Percentiles rank a stretch among this genome's conserved stretches.
Conservation (phyloP, 768 basidiomycete genomes). For the Clavaria fumosa region DNA sequence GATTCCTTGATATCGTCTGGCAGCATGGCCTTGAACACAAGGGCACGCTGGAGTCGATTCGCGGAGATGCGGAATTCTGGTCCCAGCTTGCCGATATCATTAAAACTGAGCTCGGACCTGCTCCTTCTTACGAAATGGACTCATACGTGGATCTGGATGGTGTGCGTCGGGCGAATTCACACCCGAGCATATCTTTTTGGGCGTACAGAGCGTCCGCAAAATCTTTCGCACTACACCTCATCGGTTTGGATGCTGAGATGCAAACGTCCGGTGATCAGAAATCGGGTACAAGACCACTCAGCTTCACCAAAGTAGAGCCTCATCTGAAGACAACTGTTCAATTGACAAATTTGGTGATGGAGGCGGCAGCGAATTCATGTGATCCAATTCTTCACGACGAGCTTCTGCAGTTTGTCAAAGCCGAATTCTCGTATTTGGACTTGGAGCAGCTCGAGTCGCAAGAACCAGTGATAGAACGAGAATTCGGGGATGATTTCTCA, state of each 20-base stretch:
- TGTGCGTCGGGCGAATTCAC: conserved; percentile 34
- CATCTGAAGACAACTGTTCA: conserved; percentile 48
- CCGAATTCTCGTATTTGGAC: conserved; percentile 41
- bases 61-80: conserved; percentile 54
- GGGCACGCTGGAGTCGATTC: conserved; percentile 35
- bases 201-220: conserved; percentile 59
- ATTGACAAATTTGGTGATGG: conserved; percentile 47
- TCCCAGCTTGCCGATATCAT: conserved; percentile 45
- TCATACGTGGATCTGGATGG: conserved; percentile 33
- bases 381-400: conserved; percentile 57
- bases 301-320: conserved; percentile 40
- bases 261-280: conserved; percentile 24
- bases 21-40: conserved; percentile 67
- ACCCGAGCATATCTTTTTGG: conserved; percentile 46
- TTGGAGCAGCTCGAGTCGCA: conserved; percentile 50
- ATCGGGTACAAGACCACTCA: conserved; percentile 34
- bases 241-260: conserved; percentile 54
- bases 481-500: conserved; percentile 66
- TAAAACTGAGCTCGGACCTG: conserved; percentile 55
- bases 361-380: conserved; percentile 58
- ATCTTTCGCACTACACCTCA: conserved; percentile 57
- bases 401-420: conserved; percentile 32
- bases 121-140: conserved; percentile 49
- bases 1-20: conserved; percentile 69
- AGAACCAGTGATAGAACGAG: conserved; percentile 48